Evolutionary conservation across 306 rosid genomes (phyloP).

Genomic region (Urtica urens): DNA sequence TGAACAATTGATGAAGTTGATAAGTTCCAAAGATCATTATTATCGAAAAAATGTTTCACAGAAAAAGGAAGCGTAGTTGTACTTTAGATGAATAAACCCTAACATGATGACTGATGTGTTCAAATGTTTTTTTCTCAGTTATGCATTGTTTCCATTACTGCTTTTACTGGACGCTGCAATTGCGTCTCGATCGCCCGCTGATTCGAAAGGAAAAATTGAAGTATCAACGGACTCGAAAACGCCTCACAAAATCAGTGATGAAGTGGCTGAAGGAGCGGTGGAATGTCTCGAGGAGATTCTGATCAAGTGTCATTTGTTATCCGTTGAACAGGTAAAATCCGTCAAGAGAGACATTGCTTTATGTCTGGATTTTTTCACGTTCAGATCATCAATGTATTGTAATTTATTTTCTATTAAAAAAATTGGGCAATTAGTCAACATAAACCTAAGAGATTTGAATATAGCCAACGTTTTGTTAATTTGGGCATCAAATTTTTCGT

Average conservation of each 20-base stretch:
- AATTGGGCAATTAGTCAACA: too few relatives aligned
- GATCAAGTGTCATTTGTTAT: constrained; percentile 60
- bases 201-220: constrained; percentile 32
- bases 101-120: not conserved
- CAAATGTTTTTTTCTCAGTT: constrained; percentile 31
- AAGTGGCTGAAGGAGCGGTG: constrained; percentile 79
- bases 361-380: too few relatives aligned
- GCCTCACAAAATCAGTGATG: constrained; percentile 49
- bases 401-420: too few relatives aligned
- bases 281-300: constrained; percentile 76
- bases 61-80: too few relatives aligned
- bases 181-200: constrained; percentile 46
- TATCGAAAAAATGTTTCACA: too few relatives aligned
- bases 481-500: too few relatives aligned
- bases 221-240: constrained; percentile 16
- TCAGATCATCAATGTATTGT: too few relatives aligned
- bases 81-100: too few relatives aligned
- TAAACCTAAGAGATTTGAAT: too few relatives aligned
- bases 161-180: constrained; percentile 70
- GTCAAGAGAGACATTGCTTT: not conserved
- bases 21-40: too few relatives aligned
- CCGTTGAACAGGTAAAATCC: constrained; percentile 66
- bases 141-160: constrained; percentile 70
- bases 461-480: too few relatives aligned
- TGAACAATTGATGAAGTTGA: too few relatives aligned